Conservation (phyloP, 2,329 filamentous ascomycete species). For the Pseudogymnoascus destructans region DNA sequence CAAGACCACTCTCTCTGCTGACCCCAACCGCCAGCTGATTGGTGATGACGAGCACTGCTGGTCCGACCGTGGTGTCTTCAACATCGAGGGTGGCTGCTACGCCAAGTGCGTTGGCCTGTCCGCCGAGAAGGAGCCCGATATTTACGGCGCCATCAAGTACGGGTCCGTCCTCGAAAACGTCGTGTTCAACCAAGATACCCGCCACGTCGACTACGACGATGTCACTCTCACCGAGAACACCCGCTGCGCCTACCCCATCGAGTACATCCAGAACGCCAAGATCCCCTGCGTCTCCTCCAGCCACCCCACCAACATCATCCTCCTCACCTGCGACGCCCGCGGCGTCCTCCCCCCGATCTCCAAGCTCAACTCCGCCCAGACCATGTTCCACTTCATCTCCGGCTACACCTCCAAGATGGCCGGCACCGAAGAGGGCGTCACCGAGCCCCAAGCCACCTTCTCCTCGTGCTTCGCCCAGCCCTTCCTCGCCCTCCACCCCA, state of each 20-base stretch:
- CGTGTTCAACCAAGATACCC: constrained; percentile 83
- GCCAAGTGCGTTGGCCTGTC: constrained; percentile 97
- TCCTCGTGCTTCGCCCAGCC: constrained; percentile 98
- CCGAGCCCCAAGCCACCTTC: constrained; percentile 96
- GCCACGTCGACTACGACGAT: constrained; percentile 92
- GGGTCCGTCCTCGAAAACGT: constrained; percentile 97
- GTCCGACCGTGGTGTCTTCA: constrained; percentile 94
- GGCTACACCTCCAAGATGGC: constrained; percentile 99
- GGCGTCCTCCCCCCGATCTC: constrained; percentile 96
- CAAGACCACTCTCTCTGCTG: constrained; percentile 96
- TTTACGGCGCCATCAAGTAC: constrained; percentile 89
- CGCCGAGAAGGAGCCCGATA: constrained; percentile 97
- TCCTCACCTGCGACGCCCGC: constrained; percentile 93
- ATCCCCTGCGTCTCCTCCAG: constrained; percentile 80
- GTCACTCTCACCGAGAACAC: constrained; percentile 95
- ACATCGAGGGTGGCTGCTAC: constrained; percentile 99
- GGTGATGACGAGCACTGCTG: constrained; percentile 99
- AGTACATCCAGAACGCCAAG: constrained; percentile 98
- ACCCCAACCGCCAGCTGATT: constrained; percentile 90
- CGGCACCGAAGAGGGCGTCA: constrained; percentile 92
- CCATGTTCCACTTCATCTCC: constrained; percentile 99
- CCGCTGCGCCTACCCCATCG: constrained; percentile 94
- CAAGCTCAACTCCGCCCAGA: constrained; percentile 86
- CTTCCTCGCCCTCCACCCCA: constrained; percentile 96
- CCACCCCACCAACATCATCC: constrained; percentile 94